Evolutionary conservation across 345 rosid species (phyloP), one percentile per base, ranked within the genome.

Genomic region (Moricandia moricandioides): DNA sequence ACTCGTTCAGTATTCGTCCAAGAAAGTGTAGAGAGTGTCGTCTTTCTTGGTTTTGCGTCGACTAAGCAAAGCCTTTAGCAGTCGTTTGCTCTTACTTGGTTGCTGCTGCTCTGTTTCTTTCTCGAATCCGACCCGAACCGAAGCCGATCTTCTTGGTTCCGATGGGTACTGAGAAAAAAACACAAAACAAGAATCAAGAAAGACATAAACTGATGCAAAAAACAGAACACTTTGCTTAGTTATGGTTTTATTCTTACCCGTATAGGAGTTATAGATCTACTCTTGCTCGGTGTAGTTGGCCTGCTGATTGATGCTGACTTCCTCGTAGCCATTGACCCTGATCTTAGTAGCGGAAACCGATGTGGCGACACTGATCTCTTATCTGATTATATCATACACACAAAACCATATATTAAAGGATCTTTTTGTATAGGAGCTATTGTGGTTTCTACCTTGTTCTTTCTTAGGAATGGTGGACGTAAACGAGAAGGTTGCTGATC

Each of bases 21-120:
- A 81, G 74, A 91, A 91, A 39, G 91, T 87, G 81, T 89, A 91
- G 24, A 91, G 78, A 88, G 78, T 87, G 14, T 91, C 97, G 30
- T 93, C 98, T 80, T 89, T 93, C 92, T 86, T 91, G 7, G 91
- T 87, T 82, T 93, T 93, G 65, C 97, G 98, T 43, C 96, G 86
- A 72, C 96, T 91, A 47, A 93, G 96, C 80, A 93, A 83, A 27
- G 98, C 91, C 82, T 91, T 91, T 65, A 91, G 94, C 13, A 93
- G 88, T 9, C 93, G 86, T 75, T 93, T 93, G 65, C 98, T 87
- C 83, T 91, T 93, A 83, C 97, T 89, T 7, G 94, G 97, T 62
- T 81, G 66, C 35, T 64, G 61, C 10, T 86, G 76, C 59, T 91
- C 91, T 16, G 72, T 33, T 26, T 86, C 90, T 80, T 82, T 85